Percentiles rank a stretch among this genome's conserved stretches.
Evolutionary conservation across 768 basidiomycete species (phyloP).

Genomic region (Termitomyces sp.): DNA sequence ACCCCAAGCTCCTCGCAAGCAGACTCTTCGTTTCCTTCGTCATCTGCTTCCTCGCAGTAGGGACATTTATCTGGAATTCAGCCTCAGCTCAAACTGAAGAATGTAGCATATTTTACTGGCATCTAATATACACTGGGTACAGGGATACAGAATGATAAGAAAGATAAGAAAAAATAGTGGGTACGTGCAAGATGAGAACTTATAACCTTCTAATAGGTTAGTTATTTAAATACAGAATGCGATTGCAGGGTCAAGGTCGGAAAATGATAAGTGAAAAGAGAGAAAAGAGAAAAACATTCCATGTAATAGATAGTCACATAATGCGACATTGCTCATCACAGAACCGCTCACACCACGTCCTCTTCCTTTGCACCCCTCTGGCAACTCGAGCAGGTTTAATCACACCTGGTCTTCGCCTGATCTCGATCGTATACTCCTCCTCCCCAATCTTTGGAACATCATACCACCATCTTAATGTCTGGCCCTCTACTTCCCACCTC

Average conservation of each 20-base stretch:
- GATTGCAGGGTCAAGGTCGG: not conserved
- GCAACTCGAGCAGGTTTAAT: conserved; percentile 20
- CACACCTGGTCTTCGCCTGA: conserved; percentile 28
- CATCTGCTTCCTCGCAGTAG: not conserved
- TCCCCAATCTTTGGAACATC: conserved; percentile 35
- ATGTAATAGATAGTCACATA: conserved; percentile 18
- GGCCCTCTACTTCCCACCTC: conserved; percentile 42
- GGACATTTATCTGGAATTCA: not conserved
- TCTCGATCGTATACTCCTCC: conserved; percentile 35
- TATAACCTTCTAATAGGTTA: not conserved
- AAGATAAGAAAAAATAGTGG: not conserved
- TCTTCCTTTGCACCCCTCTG: conserved; percentile 5
- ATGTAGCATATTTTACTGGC: not conserved
- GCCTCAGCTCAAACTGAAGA: not conserved
- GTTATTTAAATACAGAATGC: conserved; percentile 1
- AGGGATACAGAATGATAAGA: not conserved
- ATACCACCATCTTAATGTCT: conserved; percentile 55
- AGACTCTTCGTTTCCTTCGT: conserved; percentile 5
- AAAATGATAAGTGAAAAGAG: not conserved
- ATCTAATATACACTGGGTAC: conserved; percentile 8
- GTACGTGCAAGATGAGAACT: not conserved
- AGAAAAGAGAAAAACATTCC: conserved; percentile 3
- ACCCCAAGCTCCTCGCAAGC: conserved; percentile 9
- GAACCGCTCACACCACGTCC: conserved; percentile 20
- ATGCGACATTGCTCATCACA: conserved; percentile 19